Evolutionary conservation across 1,284 basidiomycete species (phyloP), one percentile per base, ranked within the genome.

Genomic region (Cutaneotrichosporon dermatis): DNA sequence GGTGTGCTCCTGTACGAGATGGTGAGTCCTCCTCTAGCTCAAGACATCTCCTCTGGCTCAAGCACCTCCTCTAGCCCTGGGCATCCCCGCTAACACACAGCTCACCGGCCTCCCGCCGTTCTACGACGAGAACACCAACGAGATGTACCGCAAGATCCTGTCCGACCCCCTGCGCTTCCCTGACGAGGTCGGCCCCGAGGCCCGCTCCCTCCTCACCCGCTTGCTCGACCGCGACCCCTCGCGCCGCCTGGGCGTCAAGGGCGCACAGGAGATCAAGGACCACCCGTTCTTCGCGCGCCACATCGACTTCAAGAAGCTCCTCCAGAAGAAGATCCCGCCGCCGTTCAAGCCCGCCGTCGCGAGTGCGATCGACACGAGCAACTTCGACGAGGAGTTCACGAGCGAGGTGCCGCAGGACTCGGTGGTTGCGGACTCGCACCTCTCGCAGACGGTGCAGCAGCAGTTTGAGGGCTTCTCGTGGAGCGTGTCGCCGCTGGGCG

Each of bases 1-100:
- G 96, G 95, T 60, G 95, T 99, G 3, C 82, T 99, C 39, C 83
- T 99, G 35, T 99, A 96, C 75, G 95, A 99, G 79, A 99, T 99
- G 96, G 91, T 98, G n/a, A 41, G 54, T 46, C 12, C 44, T 25
- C 25, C 25, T 25, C 25, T 25, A 25, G 25, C 25, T 25, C 25
- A 25, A 25, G 25, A 25, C 25, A 25, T 25, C 25, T 25, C 25
- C 25, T 25, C 25, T 25, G 25, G 25, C 25, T 25, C 25, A 25
- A 25, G 25, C 25, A 25, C 25, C 25, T 25, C 25, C 25, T 25
- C 25, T 25, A 25, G 25, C 25, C 25, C 25, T 25, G 25, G 25
- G 25, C 25, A 25, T 25, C 25, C 25, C 25, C 13, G 9, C 55
- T 54, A 6, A 48, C n/a, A 7, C 5, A 25, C 63, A 79, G 77